Percentiles rank a stretch among this genome's conserved stretches.
These are phyloP conservation scores for Fonsecaea pugnacius DNA, from an alignment of 2,329 filamentous ascomycete species.

Conservation along the genomic window DNA sequence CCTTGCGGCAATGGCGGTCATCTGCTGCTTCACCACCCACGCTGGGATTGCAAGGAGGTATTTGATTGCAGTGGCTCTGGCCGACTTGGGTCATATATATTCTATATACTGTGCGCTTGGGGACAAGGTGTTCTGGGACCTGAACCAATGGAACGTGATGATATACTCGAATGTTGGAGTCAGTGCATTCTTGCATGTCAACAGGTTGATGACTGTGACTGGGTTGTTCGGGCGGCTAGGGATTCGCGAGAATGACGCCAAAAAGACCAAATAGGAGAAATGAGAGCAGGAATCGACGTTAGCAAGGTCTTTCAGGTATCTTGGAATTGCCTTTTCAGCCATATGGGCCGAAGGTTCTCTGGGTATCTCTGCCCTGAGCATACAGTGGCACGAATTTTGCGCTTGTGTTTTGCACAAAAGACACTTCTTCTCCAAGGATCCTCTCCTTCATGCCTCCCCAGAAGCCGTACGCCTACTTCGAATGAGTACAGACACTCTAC, in stretches of 20 bases:
- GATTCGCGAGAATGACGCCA: conserved; percentile 10
- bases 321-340: background rate
- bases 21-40: conserved; percentile 68
- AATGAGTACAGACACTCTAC: conserved; percentile 1
- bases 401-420: background rate
- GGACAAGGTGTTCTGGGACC: conserved; percentile 56
- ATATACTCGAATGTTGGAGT: conserved; percentile 74
- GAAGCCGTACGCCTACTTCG: background rate
- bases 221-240: conserved; percentile 60
- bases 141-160: conserved; percentile 68
- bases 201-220: conserved; percentile 61
- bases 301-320: conserved; percentile 18
- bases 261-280: conserved; percentile 18
- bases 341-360: background rate
- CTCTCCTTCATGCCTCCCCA: background rate
- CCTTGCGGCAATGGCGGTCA: conserved; percentile 66
- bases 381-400: background rate
- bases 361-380: background rate
- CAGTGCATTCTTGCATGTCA: conserved; percentile 64
- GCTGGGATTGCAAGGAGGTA: conserved; percentile 69
- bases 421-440: background rate
- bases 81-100: conserved; percentile 70
- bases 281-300: background rate
- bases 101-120: conserved; percentile 66
- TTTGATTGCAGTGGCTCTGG: conserved; percentile 65